A percentile compares a stretch with the other conserved stretches of the same genome.
Evolutionary conservation across 306 rosid species (phyloP).

Genomic region (Prunus campanulata): DNA sequence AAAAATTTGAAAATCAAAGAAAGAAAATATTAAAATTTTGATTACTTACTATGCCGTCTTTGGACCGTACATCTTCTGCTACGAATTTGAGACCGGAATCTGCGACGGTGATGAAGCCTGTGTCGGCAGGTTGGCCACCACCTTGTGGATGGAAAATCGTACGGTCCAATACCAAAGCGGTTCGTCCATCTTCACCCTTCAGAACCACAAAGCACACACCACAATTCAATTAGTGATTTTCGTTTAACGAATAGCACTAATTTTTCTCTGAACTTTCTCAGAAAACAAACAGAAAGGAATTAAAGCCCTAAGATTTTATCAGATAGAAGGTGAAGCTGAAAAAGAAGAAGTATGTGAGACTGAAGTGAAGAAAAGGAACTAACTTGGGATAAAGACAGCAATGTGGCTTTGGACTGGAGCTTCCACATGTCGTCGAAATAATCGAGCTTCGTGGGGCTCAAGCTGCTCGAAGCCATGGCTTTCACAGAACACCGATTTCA

Average conservation of each 20-base stretch:
- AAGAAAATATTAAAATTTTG: not conserved
- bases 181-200: constrained; percentile 63
- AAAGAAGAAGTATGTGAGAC: not conserved
- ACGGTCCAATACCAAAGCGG: constrained; percentile 56
- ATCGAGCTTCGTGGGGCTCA: constrained; percentile 55
- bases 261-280: constrained; percentile 11
- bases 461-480: constrained; percentile 35
- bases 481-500: not conserved
- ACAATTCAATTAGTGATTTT: not conserved
- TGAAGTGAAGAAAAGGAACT: not conserved
- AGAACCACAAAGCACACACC: not conserved
- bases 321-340: not conserved
- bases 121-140: constrained; percentile 79
- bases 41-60: constrained; percentile 56
- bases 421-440: constrained; percentile 61
- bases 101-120: constrained; percentile 41
- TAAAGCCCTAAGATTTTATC: not conserved
- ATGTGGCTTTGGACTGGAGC: constrained; percentile 50
- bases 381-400: constrained; percentile 50
- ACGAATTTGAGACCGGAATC: constrained; percentile 44
- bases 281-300: constrained; percentile 12
- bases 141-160: constrained; percentile 85
- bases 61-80: constrained; percentile 65
- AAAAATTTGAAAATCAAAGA: not conserved
- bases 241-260: not conserved